phyloP scores from a whole-genome alignment of 768 basidiomycete genomes.

The Panus rudis region DNA sequence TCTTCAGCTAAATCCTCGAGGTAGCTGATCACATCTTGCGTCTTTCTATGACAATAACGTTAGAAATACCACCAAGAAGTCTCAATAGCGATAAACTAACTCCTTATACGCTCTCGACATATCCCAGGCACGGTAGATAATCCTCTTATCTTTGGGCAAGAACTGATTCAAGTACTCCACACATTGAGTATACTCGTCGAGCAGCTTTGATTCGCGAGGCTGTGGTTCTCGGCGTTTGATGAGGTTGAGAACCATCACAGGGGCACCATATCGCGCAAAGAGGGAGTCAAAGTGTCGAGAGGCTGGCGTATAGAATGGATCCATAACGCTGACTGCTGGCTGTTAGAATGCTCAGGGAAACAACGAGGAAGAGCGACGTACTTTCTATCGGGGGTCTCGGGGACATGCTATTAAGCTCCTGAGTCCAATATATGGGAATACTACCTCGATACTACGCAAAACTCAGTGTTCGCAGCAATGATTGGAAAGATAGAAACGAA shows the following conservation, averaged over 20 bases:
- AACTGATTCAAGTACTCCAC: slow-evolving; percentile 93
- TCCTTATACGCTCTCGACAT: slow-evolving; percentile 94
- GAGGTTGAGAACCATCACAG: slow-evolving; percentile 86
- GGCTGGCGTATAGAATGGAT: slow-evolving; percentile 92
- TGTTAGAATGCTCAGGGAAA: no score
- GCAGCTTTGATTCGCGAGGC: slow-evolving; percentile 82
- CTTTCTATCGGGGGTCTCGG: slow-evolving; percentile 95
- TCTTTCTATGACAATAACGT: slow-evolving; percentile 50
- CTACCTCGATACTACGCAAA: slow-evolving; percentile 77
- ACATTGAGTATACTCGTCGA: slow-evolving; percentile 89
- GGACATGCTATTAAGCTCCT: slow-evolving; percentile 85
- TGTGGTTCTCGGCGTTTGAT: slow-evolving; percentile 81
- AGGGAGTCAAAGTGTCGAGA: slow-evolving; percentile 91
- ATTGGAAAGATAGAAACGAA: slow-evolving; percentile 18
- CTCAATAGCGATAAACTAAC: slow-evolving; percentile 34
- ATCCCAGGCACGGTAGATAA: slow-evolving; percentile 94
- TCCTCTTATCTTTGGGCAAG: slow-evolving; percentile 75
- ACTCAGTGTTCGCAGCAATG: background rate
- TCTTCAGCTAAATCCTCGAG: slow-evolving; percentile 94
- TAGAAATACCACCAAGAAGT: background rate
- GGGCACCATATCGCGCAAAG: slow-evolving; percentile 82
- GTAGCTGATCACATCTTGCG: slow-evolving; percentile 92
- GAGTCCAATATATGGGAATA: slow-evolving; percentile 95
- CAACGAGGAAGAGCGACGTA: slow-evolving; percentile 39
- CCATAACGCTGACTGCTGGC: slow-evolving; percentile 82